Base-by-base conservation (phyloP, 192 early-diverging fungal genomes). In the Backusella tuberculispora region DNA sequence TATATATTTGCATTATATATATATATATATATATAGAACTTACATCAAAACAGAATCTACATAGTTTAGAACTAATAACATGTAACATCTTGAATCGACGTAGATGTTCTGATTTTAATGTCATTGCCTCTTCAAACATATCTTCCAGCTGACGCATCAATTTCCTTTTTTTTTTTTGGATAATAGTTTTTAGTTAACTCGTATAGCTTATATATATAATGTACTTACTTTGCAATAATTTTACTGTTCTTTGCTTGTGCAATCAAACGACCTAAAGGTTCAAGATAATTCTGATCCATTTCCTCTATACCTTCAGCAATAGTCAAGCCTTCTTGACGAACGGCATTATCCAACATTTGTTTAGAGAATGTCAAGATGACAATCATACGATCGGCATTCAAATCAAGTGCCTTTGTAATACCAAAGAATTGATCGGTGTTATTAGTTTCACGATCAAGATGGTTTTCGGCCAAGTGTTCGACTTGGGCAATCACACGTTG, bases 401-500 rank as follows among this genome's bases (percentile, higher is more conserved):
- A 80, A 24, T 91, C 91, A 66, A 92, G 50, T 1, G 76, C 80
- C 26, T 78, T 81, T 12, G 82, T 84, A 34, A 79, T 72, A 15
- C 81, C 85, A 29, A 82, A 79, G 80, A 87, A 84, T 42, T 85
- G 84, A 50, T 86, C 89, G 2, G 83, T 77, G 26, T 83, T 81
- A 5, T 85, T 83, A 5, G 78, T 72, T 26, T 85, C 77, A 43
- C 37, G 76, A 1, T 80, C 71, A 38, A 94, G 79, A 50, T 91
- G 88, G 3, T 83, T 74, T 14, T 93, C 92, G 8, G 87, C 84
- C 37, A 95, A 75, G 24, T 88, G 87, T 34, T 88, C 85, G 26
- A 95, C 68, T 65, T 94, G 92, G 0, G 88, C 73, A 10, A 91
- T 87, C 46, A 89, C 83, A 71, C 88, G 82, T 44, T 91, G 88